phyloP scores from a whole-genome alignment of 257 asterid species.

The Jacaranda mimosifolia region DNA sequence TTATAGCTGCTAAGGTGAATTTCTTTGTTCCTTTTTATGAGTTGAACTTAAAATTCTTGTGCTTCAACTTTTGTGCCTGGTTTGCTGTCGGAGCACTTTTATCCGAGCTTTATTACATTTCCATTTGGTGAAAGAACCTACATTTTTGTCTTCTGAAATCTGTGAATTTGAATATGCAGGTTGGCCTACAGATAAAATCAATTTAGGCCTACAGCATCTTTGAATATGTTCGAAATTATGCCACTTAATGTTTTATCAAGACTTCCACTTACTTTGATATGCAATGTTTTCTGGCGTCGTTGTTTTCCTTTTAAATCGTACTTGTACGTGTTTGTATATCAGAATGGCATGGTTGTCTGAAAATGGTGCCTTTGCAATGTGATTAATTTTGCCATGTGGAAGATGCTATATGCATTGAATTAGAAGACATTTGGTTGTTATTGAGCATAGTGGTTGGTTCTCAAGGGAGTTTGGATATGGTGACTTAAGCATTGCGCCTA shows the following conservation, averaged over 20 bases:
- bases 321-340: background rate
- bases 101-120: constrained; percentile 19
- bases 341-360: background rate
- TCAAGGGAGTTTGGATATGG: background rate
- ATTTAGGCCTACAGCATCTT: background rate
- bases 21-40: background rate
- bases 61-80: background rate
- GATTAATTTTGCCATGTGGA: background rate
- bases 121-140: constrained; percentile 16
- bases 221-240: background rate
- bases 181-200: background rate
- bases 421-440: background rate
- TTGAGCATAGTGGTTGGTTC: background rate
- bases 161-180: constrained; percentile 15
- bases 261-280: background rate
- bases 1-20: constrained; percentile 92
- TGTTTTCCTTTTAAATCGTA: background rate
- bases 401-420: background rate
- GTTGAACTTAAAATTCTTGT: background rate
- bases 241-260: background rate
- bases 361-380: background rate
- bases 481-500: background rate
- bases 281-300: background rate
- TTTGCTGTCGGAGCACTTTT: background rate
- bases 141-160: background rate